Base-by-base conservation (phyloP, 2,329 filamentous ascomycete species). In the Cercospora sojina region DNA sequence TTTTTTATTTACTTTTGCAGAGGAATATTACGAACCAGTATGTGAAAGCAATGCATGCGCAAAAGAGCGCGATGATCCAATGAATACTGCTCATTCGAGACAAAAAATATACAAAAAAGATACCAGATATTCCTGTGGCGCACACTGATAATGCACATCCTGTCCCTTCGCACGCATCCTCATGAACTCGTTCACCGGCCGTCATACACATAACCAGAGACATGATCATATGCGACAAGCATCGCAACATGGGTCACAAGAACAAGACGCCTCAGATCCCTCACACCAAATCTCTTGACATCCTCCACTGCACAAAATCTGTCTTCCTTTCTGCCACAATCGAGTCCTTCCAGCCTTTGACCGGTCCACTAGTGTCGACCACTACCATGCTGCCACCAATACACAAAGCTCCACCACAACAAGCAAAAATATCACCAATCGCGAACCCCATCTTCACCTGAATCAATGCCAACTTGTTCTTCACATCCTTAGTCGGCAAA, bases 401-500 rank as follows among this genome's bases (percentile, higher is more conserved):
- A 64, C 67, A 70, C 60, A 73, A 65, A 35, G 70, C 67, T 2
- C 71, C 71, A 25, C 71, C 71, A 68, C 71, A 73, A 25, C 71
- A 73, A 31, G 71, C 71, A 53, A 73, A 73, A 23, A 72, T 29
- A 67, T 73, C 71, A 25, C 71, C 71, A 41, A 69, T 64, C 8
- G 71, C 71, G 27, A 73, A 73, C 16, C 71, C 71, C 56, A 73
- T 65, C 35, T 72, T 72, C 70, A 73, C 72, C 57, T 73, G 70
- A 59, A 73, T 67, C 59, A 71, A 57, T 18, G 71, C 64, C 5
- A 71, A 29, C 57, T 72, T 71, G 16, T 23, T 62, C 63, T 65
- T 59, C 25, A 72, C 71, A 27, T 72, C 69, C 25, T 67, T 62
- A 10, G 70, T 73, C 23, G 69, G 64, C 20, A 69, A 27, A 57